phyloP scores from a whole-genome alignment of 306 rosid species.

The Inga oerstediana region DNA sequence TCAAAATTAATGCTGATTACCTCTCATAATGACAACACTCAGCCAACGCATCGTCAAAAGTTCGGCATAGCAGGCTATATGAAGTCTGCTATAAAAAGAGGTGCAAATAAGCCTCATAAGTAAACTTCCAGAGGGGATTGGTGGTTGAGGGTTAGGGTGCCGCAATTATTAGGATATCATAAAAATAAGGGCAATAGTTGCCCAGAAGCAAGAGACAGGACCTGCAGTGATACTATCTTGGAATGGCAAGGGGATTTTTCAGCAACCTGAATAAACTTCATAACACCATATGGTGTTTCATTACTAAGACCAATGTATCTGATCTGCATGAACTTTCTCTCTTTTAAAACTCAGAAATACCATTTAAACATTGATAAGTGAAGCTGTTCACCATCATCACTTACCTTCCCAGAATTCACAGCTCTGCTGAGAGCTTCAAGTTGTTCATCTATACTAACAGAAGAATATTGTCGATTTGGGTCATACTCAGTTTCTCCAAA shows the following conservation, averaged over 20 bases:
- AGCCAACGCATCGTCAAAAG: slow-evolving; percentile 86
- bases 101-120: slow-evolving; percentile 38
- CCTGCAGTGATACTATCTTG: slow-evolving; percentile 87
- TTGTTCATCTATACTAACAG: slow-evolving; percentile 75
- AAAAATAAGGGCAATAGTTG: slow-evolving; percentile 20
- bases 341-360: slow-evolving; percentile 10
- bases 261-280: slow-evolving; percentile 85
- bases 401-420: slow-evolving; percentile 75
- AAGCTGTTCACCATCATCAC: slow-evolving; percentile 25
- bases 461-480: slow-evolving; percentile 59
- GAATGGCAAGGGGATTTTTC: slow-evolving; percentile 49
- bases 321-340: slow-evolving; percentile 52
- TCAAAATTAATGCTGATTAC: slow-evolving; percentile 36
- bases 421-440: slow-evolving; percentile 73
- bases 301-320: slow-evolving; percentile 88
- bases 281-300: slow-evolving; percentile 89
- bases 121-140: slow-evolving; percentile 17
- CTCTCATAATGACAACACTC: slow-evolving; percentile 90
- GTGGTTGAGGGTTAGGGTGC: slow-evolving; percentile 1
- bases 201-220: slow-evolving; percentile 33
- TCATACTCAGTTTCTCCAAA: slow-evolving; percentile 90
- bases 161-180: not conserved
- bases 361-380: slow-evolving; percentile 5
- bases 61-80: slow-evolving; percentile 78
- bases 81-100: slow-evolving; percentile 65